Conservation (phyloP, 352 stramenopile species). For the Globisporangium orthogonon region DNA sequence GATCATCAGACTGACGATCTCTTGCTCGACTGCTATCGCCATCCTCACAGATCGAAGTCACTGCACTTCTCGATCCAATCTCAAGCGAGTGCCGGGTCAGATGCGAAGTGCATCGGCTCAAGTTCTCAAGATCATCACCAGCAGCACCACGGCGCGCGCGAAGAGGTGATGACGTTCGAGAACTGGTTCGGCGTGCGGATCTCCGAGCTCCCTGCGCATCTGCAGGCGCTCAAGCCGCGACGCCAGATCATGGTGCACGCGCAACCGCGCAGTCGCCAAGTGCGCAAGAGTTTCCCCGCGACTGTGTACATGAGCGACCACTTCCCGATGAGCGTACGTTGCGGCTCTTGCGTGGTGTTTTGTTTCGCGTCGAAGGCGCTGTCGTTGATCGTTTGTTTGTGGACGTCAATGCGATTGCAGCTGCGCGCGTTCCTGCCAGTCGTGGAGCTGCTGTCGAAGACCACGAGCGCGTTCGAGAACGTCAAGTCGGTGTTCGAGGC, state of each 20-base stretch:
- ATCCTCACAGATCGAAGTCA: slow-evolving; percentile 23
- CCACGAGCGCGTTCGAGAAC: slow-evolving; percentile 54
- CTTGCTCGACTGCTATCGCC: background rate
- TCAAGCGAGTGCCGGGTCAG: slow-evolving; percentile 5
- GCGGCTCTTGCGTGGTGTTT: background rate
- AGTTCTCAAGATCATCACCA: slow-evolving; percentile 1
- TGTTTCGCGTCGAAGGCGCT: background rate
- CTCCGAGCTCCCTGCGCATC: slow-evolving; percentile 21
- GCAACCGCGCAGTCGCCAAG: slow-evolving; percentile 36
- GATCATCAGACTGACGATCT: background rate
- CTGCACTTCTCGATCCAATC: slow-evolving; percentile 29
- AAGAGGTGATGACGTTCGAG: slow-evolving; percentile 45
- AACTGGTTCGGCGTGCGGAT: slow-evolving; percentile 55
- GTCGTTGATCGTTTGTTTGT: background rate
- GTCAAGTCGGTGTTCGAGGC: slow-evolving; percentile 52
- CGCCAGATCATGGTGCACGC: slow-evolving; percentile 44
- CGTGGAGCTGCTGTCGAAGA: slow-evolving; percentile 65
- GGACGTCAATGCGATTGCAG: slow-evolving; percentile 12
- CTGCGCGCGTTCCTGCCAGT: slow-evolving; percentile 53
- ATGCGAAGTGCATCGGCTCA: slow-evolving; percentile 14
- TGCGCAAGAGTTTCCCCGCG: slow-evolving; percentile 48
- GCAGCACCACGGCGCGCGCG: slow-evolving; percentile 23
- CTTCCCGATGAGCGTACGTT: slow-evolving; percentile 49
- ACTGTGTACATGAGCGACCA: slow-evolving; percentile 52
- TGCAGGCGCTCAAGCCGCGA: slow-evolving; percentile 31